Evolutionary conservation across 768 basidiomycete genomes (phyloP).

Genomic region (Boletus rubropictus): DNA sequence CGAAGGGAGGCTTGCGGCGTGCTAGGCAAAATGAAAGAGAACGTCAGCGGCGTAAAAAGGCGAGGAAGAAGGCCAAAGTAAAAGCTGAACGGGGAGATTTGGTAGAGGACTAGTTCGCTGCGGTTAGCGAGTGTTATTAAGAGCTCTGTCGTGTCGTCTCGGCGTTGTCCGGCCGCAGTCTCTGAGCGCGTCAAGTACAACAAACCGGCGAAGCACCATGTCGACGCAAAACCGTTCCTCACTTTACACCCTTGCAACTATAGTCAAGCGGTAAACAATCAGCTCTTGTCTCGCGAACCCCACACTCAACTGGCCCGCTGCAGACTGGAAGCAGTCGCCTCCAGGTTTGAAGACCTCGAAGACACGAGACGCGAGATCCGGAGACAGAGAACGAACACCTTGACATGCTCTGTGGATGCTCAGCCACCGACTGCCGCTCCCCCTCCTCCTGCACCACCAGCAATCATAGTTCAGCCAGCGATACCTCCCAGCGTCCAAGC

Average conservation of each 20-base stretch:
- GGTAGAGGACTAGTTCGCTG: conserved; percentile 10
- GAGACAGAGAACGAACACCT: conserved; percentile 30
- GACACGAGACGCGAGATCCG: conserved; percentile 27
- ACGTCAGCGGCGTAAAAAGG: conserved; percentile 69
- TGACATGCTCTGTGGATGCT: conserved; percentile 22
- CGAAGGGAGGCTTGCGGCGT: conserved; percentile 58
- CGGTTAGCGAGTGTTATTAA: background rate
- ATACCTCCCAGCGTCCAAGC: conserved; percentile 58
- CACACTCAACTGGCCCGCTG: background rate
- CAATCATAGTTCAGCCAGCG: conserved; percentile 35
- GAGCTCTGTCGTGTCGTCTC: background rate
- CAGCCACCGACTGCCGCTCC: conserved; percentile 27
- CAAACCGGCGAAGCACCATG: conserved; percentile 16
- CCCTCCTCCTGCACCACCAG: conserved; percentile 32
- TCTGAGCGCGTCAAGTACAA: background rate
- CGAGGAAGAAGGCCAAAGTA: conserved; percentile 54
- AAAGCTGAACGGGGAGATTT: conserved; percentile 22
- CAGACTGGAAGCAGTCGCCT: conserved; percentile 90
- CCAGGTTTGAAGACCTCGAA: conserved; percentile 92
- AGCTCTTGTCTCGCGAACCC: conserved; percentile 4
- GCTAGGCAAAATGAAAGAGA: conserved; percentile 77
- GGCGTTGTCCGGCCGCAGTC: conserved; percentile 11
- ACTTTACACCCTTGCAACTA: conserved; percentile 70
- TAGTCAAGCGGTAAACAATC: conserved; percentile 68
- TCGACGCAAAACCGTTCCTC: conserved; percentile 39